Evolutionary conservation across 208 protist genomes (phyloP), one percentile per base, ranked within the genome.

Genomic region (Crithidia brevicula): DNA sequence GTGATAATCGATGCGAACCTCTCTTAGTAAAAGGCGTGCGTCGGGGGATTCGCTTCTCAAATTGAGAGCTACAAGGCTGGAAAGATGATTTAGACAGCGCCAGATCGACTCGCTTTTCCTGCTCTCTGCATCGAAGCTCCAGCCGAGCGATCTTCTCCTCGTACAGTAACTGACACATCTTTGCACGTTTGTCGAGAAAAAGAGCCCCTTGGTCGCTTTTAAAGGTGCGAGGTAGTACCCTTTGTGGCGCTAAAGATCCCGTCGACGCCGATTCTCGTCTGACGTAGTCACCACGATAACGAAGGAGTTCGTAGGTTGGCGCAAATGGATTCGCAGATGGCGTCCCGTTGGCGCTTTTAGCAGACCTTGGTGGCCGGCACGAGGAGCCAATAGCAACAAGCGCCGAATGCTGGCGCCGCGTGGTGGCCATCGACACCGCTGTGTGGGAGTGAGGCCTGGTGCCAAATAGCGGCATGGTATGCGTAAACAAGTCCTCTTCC

Each of bases 101-200:
- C 2, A 76, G 27, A 20, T 65, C 53, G 10, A 76, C 56, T 15
- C 70, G 51, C 23, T 25, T 31, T 25, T 68, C 62, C 40, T 76
- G 70, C 49, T 76, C 70, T 8, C 59, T 34, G 47, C 45, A 69
- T 9, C 36, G 60, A 20, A 76, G 62, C 40, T 61, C 34, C 54
- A 58, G 54, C 18, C 70, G 61, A 27, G 56, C 49, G 16, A 64
- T 40, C 31, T 76, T 23, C 47, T 76, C 70, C 15, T 62, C 70
- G 10, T 28, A 56, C 2, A 69, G 16, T n/a, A 76, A 42, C 38
- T 64, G 53, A 10, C 40, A 45, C 6, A 69, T 15, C 0, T 38
- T 13, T 1, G 18, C 25, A 34, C 10, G 28, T 38, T 2, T 38
- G 5, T 42, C 28, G 4, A 1, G 3, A 8, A n/a, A 30, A 3